phyloP scores from a whole-genome alignment of 257 asterid genomes.

The Nicotiana obtusifolia region DNA sequence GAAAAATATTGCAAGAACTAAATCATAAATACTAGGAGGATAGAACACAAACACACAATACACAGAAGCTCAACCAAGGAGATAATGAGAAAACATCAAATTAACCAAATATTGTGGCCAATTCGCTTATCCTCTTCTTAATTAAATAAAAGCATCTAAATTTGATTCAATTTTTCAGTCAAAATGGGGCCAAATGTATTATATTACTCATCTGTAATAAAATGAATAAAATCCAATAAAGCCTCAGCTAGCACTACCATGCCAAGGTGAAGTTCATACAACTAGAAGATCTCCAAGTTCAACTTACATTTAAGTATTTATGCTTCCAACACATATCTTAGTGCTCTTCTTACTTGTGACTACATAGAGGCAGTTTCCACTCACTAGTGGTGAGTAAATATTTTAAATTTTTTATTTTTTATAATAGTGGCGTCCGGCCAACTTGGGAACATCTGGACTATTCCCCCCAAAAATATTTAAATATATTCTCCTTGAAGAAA shows the following conservation, averaged over 20 bases:
- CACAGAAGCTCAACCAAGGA: not conserved
- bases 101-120: not conserved
- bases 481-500: not conserved
- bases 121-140: not conserved
- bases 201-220: not conserved
- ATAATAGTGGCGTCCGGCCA: too few relatives aligned
- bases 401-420: not conserved
- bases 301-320: not conserved
- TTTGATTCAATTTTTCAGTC: not conserved
- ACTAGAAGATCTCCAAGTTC: not conserved
- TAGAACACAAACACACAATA: not conserved
- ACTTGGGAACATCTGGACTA: too few relatives aligned
- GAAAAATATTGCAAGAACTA: not conserved
- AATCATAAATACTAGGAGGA: not conserved
- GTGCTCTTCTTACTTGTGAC: not conserved
- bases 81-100: not conserved
- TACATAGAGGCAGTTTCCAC: not conserved
- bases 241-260: not conserved
- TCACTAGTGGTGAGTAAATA: not conserved
- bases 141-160: not conserved
- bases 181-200: not conserved
- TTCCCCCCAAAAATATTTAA: too few relatives aligned
- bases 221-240: not conserved
- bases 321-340: not conserved
- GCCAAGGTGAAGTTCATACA: not conserved